phyloP scores from a whole-genome alignment of 2,329 filamentous ascomycete species.

The Talaromyces sp. region DNA sequence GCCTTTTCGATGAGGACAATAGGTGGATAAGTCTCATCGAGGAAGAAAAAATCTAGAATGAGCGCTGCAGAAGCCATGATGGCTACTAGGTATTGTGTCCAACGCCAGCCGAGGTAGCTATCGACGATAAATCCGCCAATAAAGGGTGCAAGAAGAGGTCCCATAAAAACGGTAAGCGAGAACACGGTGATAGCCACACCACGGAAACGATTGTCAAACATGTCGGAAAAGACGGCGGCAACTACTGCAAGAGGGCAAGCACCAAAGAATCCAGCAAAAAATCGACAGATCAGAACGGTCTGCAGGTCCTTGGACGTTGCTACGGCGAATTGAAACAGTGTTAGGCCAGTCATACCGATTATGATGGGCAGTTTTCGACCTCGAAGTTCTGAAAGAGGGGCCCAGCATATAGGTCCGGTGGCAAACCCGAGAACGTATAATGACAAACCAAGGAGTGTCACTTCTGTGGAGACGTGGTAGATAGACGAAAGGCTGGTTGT shows the following conservation, averaged over 20 bases:
- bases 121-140: slow-evolving; percentile 55
- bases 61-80: slow-evolving; percentile 57
- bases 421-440: slow-evolving; percentile 49
- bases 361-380: slow-evolving; percentile 50
- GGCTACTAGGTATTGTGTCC: slow-evolving; percentile 53
- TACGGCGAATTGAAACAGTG: slow-evolving; percentile 49
- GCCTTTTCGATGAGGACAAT: slow-evolving; percentile 58
- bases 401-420: slow-evolving; percentile 50
- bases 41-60: slow-evolving; percentile 50
- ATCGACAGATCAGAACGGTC: slow-evolving; percentile 52
- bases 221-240: slow-evolving; percentile 56
- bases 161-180: slow-evolving; percentile 52
- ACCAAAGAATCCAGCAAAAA: slow-evolving; percentile 54
- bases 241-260: slow-evolving; percentile 54
- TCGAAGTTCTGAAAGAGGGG: slow-evolving; percentile 52
- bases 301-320: slow-evolving; percentile 52
- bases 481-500: slow-evolving; percentile 55
- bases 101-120: slow-evolving; percentile 53
- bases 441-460: slow-evolving; percentile 39
- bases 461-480: slow-evolving; percentile 55
- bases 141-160: slow-evolving; percentile 53
- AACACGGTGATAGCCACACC: slow-evolving; percentile 50
- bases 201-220: slow-evolving; percentile 50
- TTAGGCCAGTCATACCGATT: slow-evolving; percentile 51
- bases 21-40: slow-evolving; percentile 58